These are phyloP conservation scores for Neophaeococcomyces aloes DNA, from an alignment of 2,329 filamentous ascomycete species.

Conservation along the genomic window DNA sequence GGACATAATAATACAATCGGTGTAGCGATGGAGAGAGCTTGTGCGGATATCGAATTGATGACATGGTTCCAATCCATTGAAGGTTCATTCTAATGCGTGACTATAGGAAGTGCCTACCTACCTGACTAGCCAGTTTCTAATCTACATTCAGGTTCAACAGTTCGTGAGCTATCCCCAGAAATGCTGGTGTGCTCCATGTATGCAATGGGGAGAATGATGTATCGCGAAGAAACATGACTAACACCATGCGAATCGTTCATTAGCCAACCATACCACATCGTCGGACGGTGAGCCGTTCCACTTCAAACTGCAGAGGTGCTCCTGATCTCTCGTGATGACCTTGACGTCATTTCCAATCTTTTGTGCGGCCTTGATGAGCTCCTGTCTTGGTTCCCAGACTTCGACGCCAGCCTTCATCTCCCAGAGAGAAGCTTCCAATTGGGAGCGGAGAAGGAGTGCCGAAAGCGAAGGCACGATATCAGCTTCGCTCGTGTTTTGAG, in stretches of 20 bases:
- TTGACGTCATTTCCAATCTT: conserved; percentile 23
- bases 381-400: conserved; percentile 68
- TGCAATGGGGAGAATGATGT: too few species aligned
- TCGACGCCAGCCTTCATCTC: conserved; percentile 54
- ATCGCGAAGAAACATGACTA: conserved; percentile 17
- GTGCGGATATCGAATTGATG: too few species aligned
- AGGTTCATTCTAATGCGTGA: too few species aligned
- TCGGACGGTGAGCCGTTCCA: conserved; percentile 35
- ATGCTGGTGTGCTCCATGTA: too few species aligned
- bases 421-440: conserved; percentile 61
- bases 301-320: conserved; percentile 36
- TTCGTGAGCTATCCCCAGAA: too few species aligned
- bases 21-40: too few species aligned
- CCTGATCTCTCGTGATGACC: conserved; percentile 36
- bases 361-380: conserved; percentile 36
- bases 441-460: conserved; percentile 56
- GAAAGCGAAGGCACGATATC: conserved; percentile 37
- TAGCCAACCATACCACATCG: conserved; percentile 36
- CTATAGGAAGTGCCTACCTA: too few species aligned
- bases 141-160: too few species aligned
- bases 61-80: too few species aligned
- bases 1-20: too few species aligned
- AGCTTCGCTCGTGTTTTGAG: conserved; percentile 31
- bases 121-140: too few species aligned
- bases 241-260: conserved; percentile 42